Base-by-base conservation (phyloP, 805 yeast species). In the Grigorovia jiainica region DNA sequence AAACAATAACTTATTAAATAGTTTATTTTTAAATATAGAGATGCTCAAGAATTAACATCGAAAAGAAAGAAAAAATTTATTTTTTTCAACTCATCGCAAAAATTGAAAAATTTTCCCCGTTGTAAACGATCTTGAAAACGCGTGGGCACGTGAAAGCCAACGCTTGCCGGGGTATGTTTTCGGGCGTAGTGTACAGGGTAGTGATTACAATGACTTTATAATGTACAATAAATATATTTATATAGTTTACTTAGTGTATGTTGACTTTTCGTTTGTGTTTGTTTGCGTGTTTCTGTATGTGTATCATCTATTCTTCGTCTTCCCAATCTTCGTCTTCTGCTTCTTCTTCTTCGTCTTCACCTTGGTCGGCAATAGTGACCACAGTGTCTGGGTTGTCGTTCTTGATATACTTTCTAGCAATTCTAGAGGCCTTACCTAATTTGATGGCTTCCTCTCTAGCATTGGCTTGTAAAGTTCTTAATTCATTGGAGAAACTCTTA, bases 321-420 rank as follows among this genome's bases (percentile, higher is more conserved):
- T 40, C 39, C 19, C 40, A 29, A 5, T 38, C 47, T 38, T 40
- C 42, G n/a, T 39, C 49, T 11, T 41, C 47, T 35, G 19, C 57
- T 66, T 30, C 81, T 39, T 73, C 78, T 17, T 72, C 78, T n/a
- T 72, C 75, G 18, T 77, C 82, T 34, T 75, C 79, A 20, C 72
- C 77, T 42, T 78, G 80, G 21, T 76, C 76, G 45, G 81, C 86
- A 31, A 79, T 78, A 37, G 76, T 71, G 60, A 81, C 62, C 36
- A 82, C 70, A 29, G 73, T 67, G 54, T 82, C 90, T 27, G 64
- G 63, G 33, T 58, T 61, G 46, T 64, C 64, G 25, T 64, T 66
- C 44, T 64, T 72, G 44, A 64, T 66, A 58, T 83, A 83, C 59
- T 83, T 83, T 67, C 86, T 76, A 10, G 87, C 80, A 47, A 83